These are phyloP conservation scores for Sporothrix brasiliensis DNA, from an alignment of 2,329 filamentous ascomycete genomes.

Conservation along the genomic window DNA sequence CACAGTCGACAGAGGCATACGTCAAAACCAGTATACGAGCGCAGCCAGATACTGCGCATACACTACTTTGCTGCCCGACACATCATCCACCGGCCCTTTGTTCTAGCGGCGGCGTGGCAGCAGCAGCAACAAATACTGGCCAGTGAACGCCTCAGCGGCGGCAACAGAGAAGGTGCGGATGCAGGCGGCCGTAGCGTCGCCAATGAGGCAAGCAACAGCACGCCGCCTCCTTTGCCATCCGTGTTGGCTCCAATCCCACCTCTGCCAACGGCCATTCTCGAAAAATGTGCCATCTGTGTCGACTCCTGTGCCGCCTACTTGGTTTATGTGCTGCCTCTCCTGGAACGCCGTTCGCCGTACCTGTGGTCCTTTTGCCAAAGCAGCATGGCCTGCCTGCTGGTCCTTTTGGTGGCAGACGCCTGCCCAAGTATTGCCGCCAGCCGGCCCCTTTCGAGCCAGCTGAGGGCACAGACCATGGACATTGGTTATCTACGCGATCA, in stretches of 20 bases:
- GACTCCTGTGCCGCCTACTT: conserved; percentile 45
- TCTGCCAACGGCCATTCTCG: conserved; percentile 40
- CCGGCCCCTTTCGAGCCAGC: background rate
- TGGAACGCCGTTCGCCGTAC: conserved; percentile 46
- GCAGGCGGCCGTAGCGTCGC: background rate
- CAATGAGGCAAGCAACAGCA: background rate
- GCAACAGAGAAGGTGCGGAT: background rate
- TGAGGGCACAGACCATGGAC: conserved; percentile 20
- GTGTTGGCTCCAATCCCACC: background rate
- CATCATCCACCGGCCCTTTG: conserved; percentile 68
- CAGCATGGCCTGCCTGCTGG: conserved; percentile 43
- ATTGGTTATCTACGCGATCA: conserved; percentile 40
- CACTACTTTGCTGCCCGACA: conserved; percentile 74
- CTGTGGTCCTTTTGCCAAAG: conserved; percentile 46
- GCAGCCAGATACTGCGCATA: conserved; percentile 68
- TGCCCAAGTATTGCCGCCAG: conserved; percentile 37
- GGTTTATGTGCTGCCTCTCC: conserved; percentile 43
- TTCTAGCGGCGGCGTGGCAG: conserved; percentile 39
- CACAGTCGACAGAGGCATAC: background rate
- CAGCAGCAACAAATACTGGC: conserved; percentile 17
- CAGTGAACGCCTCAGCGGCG: background rate
- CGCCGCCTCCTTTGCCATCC: background rate
- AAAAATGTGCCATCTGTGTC: conserved; percentile 44
- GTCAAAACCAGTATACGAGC: conserved; percentile 47
- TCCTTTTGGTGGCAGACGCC: conserved; percentile 43